Evolutionary conservation across 2,329 filamentous ascomycete species (phyloP).

Genomic region (Penicillium sp.): DNA sequence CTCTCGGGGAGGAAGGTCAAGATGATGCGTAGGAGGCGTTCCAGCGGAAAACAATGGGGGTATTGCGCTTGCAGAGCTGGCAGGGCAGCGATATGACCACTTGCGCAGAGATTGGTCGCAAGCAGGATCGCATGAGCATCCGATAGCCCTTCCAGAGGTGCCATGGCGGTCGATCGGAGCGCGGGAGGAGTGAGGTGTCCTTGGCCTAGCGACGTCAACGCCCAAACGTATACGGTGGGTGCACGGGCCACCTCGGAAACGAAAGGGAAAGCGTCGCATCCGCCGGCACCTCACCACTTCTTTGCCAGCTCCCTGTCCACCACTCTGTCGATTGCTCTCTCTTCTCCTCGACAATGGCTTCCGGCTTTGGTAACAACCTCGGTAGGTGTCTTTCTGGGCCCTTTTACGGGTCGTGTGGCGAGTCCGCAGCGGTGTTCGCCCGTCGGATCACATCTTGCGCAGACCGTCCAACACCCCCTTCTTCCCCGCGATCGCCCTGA

Average conservation of each 20-base stretch:
- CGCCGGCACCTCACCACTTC: constrained; percentile 31
- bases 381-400: constrained; percentile 42
- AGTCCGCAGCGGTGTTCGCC: constrained; percentile 14
- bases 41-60: constrained; percentile 53
- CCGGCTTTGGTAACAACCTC: constrained; percentile 59
- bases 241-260: constrained; percentile 37
- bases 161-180: constrained; percentile 37
- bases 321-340: constrained; percentile 25
- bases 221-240: constrained; percentile 31
- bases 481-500: constrained; percentile 17
- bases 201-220: constrained; percentile 25
- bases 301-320: constrained; percentile 27
- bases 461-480: constrained; percentile 16
- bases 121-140: constrained; percentile 62
- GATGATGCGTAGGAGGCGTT: constrained; percentile 62
- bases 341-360: constrained; percentile 49
- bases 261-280: constrained; percentile 39
- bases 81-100: constrained; percentile 58
- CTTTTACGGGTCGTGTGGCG: constrained; percentile 3
- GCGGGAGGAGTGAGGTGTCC: constrained; percentile 32
- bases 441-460: constrained; percentile 22
- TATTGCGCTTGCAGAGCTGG: constrained; percentile 56
- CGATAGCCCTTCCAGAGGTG: constrained; percentile 49
- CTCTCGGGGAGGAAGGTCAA: constrained; percentile 66
- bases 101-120: constrained; percentile 60